Percentiles rank a stretch among this genome's conserved stretches.
Evolutionary conservation across 1,284 basidiomycete genomes (phyloP).

Genomic region (Schizophyllum amplum): DNA sequence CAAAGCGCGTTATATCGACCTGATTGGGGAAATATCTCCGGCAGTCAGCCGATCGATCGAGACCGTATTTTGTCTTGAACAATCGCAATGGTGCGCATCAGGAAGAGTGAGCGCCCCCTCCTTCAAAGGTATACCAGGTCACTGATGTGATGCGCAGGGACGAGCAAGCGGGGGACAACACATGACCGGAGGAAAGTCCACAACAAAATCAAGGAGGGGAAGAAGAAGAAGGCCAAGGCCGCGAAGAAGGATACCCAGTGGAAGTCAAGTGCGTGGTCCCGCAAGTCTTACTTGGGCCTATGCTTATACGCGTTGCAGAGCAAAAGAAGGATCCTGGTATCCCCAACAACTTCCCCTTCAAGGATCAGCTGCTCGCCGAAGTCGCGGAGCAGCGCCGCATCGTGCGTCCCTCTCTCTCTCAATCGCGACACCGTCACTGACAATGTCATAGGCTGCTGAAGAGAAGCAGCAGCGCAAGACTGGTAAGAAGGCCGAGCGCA

Average conservation of each 20-base stretch:
- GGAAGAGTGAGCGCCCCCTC: conserved; percentile 48
- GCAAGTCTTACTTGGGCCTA: too few relatives aligned
- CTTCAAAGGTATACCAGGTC: neutral
- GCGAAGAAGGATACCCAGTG: conserved; percentile 83
- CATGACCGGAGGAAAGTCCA: conserved; percentile 72
- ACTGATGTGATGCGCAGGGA: conserved; percentile 47
- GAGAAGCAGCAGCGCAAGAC: conserved; percentile 61
- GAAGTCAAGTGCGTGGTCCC: conserved; percentile 87
- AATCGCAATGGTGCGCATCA: conserved; percentile 59
- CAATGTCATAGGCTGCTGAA: conserved; percentile 43
- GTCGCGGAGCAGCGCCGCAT: conserved; percentile 71
- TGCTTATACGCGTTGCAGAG: conserved; percentile 28
- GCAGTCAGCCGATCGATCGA: neutral
- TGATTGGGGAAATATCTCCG: neutral
- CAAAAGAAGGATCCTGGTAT: conserved; percentile 88
- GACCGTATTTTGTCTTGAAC: neutral
- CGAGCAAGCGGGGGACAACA: conserved; percentile 71
- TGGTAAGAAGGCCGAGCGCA: conserved; percentile 40
- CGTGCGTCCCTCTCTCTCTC: conserved; percentile 32
- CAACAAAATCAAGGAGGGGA: conserved; percentile 73
- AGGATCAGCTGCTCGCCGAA: conserved; percentile 93
- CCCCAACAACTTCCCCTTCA: conserved; percentile 96
- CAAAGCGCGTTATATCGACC: neutral
- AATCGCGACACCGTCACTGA: neutral
- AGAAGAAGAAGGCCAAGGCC: conserved; percentile 71